phyloP scores from a whole-genome alignment of 805 yeast genomes.

The Cyberlindnera bimundalis region DNA sequence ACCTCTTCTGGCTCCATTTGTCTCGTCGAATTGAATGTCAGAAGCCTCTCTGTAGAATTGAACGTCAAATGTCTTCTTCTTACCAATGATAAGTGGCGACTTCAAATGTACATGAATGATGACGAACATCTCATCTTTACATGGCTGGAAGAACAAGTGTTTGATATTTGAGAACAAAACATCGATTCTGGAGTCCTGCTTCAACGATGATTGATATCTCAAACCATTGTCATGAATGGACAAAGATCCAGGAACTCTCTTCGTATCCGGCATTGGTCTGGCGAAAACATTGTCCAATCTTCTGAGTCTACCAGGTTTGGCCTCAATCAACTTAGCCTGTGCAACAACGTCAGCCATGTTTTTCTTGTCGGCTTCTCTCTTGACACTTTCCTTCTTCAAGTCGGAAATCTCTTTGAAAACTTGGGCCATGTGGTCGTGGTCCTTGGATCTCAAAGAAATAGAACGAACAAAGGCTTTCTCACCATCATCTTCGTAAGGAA shows the following conservation, averaged over 20 bases:
- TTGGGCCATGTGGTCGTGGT: slow-evolving; percentile 86
- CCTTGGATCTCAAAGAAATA: slow-evolving; percentile 83
- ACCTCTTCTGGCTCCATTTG: slow-evolving; percentile 86
- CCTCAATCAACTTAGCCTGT: slow-evolving; percentile 83
- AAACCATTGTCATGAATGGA: slow-evolving; percentile 96
- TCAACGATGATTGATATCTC: slow-evolving; percentile 82
- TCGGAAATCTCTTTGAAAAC: slow-evolving; percentile 88
- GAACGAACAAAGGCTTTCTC: slow-evolving; percentile 85
- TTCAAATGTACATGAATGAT: slow-evolving; percentile 90
- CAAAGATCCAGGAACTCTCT: slow-evolving; percentile 85
- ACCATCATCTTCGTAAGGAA: slow-evolving; percentile 87
- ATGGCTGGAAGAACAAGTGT: slow-evolving; percentile 93
- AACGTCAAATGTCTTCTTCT: slow-evolving; percentile 90
- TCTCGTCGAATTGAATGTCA: slow-evolving; percentile 94
- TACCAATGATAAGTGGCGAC: slow-evolving; percentile 92
- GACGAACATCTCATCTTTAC: slow-evolving; percentile 90
- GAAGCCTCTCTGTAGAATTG: slow-evolving; percentile 97
- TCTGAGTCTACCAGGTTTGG: slow-evolving; percentile 78
- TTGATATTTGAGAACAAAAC: slow-evolving; percentile 86
- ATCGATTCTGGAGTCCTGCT: slow-evolving; percentile 84
- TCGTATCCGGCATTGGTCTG: slow-evolving; percentile 97
- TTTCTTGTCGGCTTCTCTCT: slow-evolving; percentile 86
- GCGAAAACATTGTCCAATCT: slow-evolving; percentile 85
- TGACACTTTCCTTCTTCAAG: slow-evolving; percentile 85
- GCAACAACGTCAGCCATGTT: slow-evolving; percentile 92